Conservation (phyloP, 2,329 filamentous ascomycete genomes). For the Aspergillus ruber region DNA sequence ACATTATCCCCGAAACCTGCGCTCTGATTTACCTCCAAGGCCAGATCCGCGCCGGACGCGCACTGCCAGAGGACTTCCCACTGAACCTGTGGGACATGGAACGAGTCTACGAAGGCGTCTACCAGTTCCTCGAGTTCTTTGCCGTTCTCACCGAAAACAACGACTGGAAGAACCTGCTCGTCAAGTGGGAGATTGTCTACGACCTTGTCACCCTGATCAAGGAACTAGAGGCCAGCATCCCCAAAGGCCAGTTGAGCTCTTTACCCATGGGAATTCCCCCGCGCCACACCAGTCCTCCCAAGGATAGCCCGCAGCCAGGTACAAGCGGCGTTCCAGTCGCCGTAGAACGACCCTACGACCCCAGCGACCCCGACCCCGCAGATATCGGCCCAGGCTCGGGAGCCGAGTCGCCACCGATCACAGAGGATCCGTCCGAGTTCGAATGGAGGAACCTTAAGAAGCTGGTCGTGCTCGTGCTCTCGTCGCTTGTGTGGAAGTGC, state of each 20-base stretch:
- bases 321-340: slow-evolving; percentile 34
- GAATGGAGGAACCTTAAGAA: slow-evolving; percentile 84
- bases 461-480: slow-evolving; percentile 83
- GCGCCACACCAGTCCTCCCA: slow-evolving; percentile 20
- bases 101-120: slow-evolving; percentile 86
- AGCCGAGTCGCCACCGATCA: slow-evolving; percentile 43
- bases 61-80: slow-evolving; percentile 79
- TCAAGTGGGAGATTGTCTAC: slow-evolving; percentile 86
- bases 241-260: slow-evolving; percentile 64
- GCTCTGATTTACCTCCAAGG: slow-evolving; percentile 92
- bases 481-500: slow-evolving; percentile 81
- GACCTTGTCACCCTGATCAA: slow-evolving; percentile 82
- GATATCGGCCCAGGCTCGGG: slow-evolving; percentile 39
- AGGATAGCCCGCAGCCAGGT: slow-evolving; percentile 25
- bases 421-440: slow-evolving; percentile 60
- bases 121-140: slow-evolving; percentile 91
- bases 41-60: slow-evolving; percentile 71
- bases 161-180: slow-evolving; percentile 74
- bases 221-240: slow-evolving; percentile 79
- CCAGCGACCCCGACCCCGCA: slow-evolving; percentile 34
- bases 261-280: slow-evolving; percentile 22
- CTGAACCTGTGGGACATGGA: slow-evolving; percentile 98
- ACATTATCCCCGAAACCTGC: slow-evolving; percentile 88
- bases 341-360: slow-evolving; percentile 63
- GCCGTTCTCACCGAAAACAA: slow-evolving; percentile 80